A percentile compares a stretch with the other conserved stretches of the same genome.
Evolutionary conservation across 208 protist species (phyloP).

Genomic region (Vickermania ingenoplastis): DNA sequence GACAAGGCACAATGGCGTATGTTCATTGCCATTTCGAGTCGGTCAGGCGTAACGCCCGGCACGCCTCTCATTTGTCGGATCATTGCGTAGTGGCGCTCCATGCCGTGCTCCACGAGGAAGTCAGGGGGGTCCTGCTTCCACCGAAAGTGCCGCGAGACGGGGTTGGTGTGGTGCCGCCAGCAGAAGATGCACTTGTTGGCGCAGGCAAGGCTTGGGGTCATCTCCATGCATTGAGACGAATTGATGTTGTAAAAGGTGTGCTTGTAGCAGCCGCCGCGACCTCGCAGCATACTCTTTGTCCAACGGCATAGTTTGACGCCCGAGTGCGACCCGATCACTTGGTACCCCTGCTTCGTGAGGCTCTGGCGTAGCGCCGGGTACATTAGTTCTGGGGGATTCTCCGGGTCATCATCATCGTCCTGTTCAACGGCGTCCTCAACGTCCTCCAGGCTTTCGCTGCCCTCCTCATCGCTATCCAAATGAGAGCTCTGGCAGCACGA

Average conservation of each 20-base stretch:
- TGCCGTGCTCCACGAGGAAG: slow-evolving; percentile 60
- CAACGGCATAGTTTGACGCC: slow-evolving; percentile 97
- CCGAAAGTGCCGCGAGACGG: slow-evolving; percentile 76
- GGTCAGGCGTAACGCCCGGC: slow-evolving; percentile 83
- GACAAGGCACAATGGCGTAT: slow-evolving; percentile 92
- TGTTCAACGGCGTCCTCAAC: slow-evolving; percentile 62
- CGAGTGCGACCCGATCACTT: slow-evolving; percentile 90
- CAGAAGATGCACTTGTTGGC: slow-evolving; percentile 97
- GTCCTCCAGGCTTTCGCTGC: slow-evolving; percentile 30
- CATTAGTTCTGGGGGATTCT: slow-evolving; percentile 69
- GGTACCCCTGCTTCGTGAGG: slow-evolving; percentile 94
- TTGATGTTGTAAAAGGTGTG: slow-evolving; percentile 97
- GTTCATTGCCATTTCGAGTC: slow-evolving; percentile 71
- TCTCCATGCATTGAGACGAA: slow-evolving; percentile 95
- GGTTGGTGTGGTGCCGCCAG: slow-evolving; percentile 94
- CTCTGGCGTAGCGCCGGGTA: slow-evolving; percentile 78
- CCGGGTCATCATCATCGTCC: slow-evolving; percentile 13
- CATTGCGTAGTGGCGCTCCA: slow-evolving; percentile 77
- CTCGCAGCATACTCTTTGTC: slow-evolving; percentile 95
- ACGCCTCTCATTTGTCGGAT: slow-evolving; percentile 88
- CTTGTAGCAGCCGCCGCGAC: slow-evolving; percentile 96
- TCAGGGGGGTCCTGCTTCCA: slow-evolving; percentile 90
- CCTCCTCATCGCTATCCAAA: slow-evolving; percentile 14
- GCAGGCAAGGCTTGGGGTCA: slow-evolving; percentile 93
- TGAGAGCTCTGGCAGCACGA: slow-evolving; percentile 16